Evolutionary conservation across 257 asterid genomes (phyloP), one percentile per base, ranked within the genome.

Genomic region (Marsdenia floribunda): DNA sequence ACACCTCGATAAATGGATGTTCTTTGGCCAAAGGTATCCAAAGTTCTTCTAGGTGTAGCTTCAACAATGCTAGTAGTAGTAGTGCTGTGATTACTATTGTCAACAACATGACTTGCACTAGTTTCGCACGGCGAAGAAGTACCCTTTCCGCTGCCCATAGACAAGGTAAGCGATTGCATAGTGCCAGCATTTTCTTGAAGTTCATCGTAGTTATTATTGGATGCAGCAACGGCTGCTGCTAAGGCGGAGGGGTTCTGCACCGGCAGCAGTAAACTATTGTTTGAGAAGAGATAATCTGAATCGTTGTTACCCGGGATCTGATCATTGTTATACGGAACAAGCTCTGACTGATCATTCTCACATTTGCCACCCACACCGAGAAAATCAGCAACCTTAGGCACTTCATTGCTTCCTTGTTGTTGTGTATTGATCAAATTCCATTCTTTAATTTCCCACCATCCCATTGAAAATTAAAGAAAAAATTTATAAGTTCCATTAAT

Each of bases 1-100:
- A 93, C 98, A 24, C 98, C 98, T 79, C 98, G 83, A 75, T 93
- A 93, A 12, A 93, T 93, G 0, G 98, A 93, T 21, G 98, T 93
- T 86, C 98, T 82, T 85, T 93, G 98, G 10, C 98, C 98, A 77
- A 93, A 93, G 14, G 97, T 93, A 67, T 93, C 98, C 66, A 83
- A 72, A 18, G 90, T 80, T 66, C 96, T 83, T 75, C 96, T 83
- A 0, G 96, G 96, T 9, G 96, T 79, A 38, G 90, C 91, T 81
- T 83, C 97, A 65, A 88, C 91, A 54, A 83, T 75, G 42, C 87
- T 79, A n/a, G 83, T 79, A 37, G 77, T 52, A 44, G 49, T 44
- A 44, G 49, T 44, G 6, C 2, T 44, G 10, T 44, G 8, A 44
- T 15, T 86, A 75, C 83, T 83, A 21, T 79, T 86, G n/a, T 88